A percentile compares a stretch with the other conserved stretches of the same genome.
Conservation (phyloP, 2,329 filamentous ascomycete species). For the Lojkania enalia region DNA sequence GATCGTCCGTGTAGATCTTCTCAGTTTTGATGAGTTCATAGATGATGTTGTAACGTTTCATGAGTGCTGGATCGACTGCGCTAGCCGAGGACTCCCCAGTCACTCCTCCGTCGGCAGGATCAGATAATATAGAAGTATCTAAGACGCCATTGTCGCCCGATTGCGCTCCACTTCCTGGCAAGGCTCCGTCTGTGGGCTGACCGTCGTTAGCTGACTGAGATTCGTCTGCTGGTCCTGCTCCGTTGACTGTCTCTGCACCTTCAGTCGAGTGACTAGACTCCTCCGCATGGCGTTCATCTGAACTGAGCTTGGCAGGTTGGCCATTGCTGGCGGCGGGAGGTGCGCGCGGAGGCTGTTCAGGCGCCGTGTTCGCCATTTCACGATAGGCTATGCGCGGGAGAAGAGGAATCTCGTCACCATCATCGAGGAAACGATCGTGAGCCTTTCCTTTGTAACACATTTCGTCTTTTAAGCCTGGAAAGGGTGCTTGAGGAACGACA, state of each 20-base stretch:
- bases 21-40: slow-evolving; percentile 94
- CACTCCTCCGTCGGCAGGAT: not conserved
- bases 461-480: not conserved
- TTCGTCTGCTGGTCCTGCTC: not conserved
- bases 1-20: slow-evolving; percentile 85
- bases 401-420: too few species aligned
- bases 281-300: too few species aligned
- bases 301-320: too few species aligned
- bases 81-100: not conserved
- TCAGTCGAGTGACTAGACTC: too few species aligned
- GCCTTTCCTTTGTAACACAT: too few species aligned
- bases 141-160: not conserved
- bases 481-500: slow-evolving; percentile 7
- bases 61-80: not conserved
- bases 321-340: too few species aligned
- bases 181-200: not conserved
- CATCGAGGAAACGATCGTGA: too few species aligned
- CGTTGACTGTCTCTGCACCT: too few species aligned
- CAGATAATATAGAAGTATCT: not conserved
- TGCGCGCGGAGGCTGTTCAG: too few species aligned
- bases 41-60: slow-evolving; percentile 78
- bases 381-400: too few species aligned
- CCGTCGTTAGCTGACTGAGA: not conserved
- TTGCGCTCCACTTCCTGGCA: not conserved
- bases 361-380: too few species aligned